phyloP scores from a whole-genome alignment of 257 asterid genomes.

The Nicotiana otophora region DNA sequence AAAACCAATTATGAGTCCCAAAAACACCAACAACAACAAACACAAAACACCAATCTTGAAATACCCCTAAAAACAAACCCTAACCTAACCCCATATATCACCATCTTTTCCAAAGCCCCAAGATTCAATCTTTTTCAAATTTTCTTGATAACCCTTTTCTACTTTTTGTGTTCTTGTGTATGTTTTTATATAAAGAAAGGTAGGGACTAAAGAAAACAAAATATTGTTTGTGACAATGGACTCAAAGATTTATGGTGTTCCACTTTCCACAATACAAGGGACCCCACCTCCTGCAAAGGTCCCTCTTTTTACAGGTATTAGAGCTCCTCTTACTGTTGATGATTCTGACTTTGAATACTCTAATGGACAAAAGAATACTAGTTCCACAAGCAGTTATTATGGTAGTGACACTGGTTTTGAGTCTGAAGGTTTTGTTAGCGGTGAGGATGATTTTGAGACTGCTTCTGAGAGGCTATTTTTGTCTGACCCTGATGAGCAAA shows the following conservation, averaged over 20 bases:
- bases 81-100: not conserved
- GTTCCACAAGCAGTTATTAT: constrained; percentile 32
- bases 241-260: constrained; percentile 45
- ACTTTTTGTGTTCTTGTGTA: not conserved
- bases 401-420: constrained; percentile 45
- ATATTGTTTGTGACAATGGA: constrained; percentile 27
- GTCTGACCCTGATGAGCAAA: constrained; percentile 30
- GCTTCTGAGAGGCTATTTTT: constrained; percentile 29
- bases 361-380: constrained; percentile 24
- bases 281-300: constrained; percentile 36
- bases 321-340: constrained; percentile 87
- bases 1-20: too few species aligned
- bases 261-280: constrained; percentile 45
- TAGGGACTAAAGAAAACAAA: not conserved
- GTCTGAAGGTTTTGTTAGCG: constrained; percentile 48
- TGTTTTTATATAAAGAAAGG: not conserved
- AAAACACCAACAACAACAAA: constrained; percentile 4
- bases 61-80: constrained; percentile 33
- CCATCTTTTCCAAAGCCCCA: constrained; percentile 18
- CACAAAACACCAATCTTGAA: constrained; percentile 15
- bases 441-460: constrained; percentile 44
- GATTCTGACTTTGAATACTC: constrained; percentile 69
- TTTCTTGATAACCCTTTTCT: not conserved
- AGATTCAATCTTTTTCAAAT: not conserved
- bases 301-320: constrained; percentile 50